Evolutionary conservation across 2,329 filamentous ascomycete species (phyloP), one percentile per base, ranked within the genome.

Genomic region (Thelonectria olida): DNA sequence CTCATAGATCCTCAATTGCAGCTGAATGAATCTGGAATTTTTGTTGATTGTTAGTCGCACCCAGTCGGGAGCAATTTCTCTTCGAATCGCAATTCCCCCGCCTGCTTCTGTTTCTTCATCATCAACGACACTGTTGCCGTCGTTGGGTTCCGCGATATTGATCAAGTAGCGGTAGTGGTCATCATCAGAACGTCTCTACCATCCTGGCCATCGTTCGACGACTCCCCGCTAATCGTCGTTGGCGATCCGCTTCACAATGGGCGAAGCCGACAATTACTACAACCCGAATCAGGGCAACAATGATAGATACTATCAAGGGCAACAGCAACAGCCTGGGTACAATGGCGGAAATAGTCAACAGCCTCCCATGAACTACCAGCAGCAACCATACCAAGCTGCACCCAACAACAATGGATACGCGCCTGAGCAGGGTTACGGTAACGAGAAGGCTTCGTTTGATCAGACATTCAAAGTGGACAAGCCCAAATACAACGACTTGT

Each of bases 401-500:
- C 73, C 69, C 25, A 68, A 72, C 42, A 63, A 63, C 36, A 61
- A 65, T 58, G 58, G 71, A 22, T 79, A 77, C 67, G 75, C 77
- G 53, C 75, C 77, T 10, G 75, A 76, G 2, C 72, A 79, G 52
- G 67, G 73, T 28, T 73, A 77, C 41, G 75, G 76, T 27, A 73
- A 73, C 54, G 82, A 84, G 63, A 86, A 86, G 73, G 79, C 80
- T 31, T 80, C 79, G 27, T 97, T 96, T 74, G 88, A 95, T 19
- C 86, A 97, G 72, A 87, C 89, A 2, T 97, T 98, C 82, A 90
- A 90, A 77, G 78, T 97, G 53, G 86, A 92, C 52, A 89, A 82
- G 65, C 93, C 93, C n/a, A 96, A 95, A 76, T 97, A 85, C 79
- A 92, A 97, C 72, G 95, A 98, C 75, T 74, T 92, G 23, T 97